Base-by-base conservation (phyloP, 2,329 filamentous ascomycete genomes). In the Xylaria sp. region DNA sequence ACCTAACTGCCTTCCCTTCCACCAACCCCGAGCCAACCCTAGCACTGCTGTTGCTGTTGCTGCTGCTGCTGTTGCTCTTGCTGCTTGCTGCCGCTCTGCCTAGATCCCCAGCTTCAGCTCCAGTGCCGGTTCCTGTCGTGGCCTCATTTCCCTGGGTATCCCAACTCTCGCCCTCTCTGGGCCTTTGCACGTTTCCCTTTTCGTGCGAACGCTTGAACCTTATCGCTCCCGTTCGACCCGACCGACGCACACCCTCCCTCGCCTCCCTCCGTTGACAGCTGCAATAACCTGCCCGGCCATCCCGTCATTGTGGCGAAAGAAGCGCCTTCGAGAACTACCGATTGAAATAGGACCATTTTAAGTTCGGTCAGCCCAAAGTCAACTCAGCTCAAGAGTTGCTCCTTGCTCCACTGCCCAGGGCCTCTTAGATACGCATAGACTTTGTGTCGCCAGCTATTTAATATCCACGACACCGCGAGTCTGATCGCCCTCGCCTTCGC, bases 201-300 rank as follows among this genome's bases (percentile, higher is more conserved):
- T 64, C 55, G 63, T 71, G 57, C 48, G 66, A 67, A 60, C 54
- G 50, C 57, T 63, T 58, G 50, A 63, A 58, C 44, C 32, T 54
- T 37, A n/a, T 48, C 56, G 56, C 59, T 63, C 61, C 57, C 56
- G 37, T 58, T 39, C 52, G 37, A 69, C 20, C 63, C 37, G 25
- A 54, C 60, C 20, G 34, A 59, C 54, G 48, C 41, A n/a, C 56
- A n/a, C 56, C 57, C 52, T 54, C 63, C 55, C 52, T 61, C 37
- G 52, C 57, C 52, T 54, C 63, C 55, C 52, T 61, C 37, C 37
- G 34, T 15, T 46, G 13, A 7, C 41, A 18, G 41, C 46, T 57
- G 60, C 25, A 51, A 55, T 5, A 52, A 48, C 32, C 34, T 44
- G 62, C 37, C 34, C 59, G 66, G 25, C 50, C 59, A 48, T 64